Conservation (phyloP, 257 asterid genomes). For the Penstemon eatonii region DNA sequence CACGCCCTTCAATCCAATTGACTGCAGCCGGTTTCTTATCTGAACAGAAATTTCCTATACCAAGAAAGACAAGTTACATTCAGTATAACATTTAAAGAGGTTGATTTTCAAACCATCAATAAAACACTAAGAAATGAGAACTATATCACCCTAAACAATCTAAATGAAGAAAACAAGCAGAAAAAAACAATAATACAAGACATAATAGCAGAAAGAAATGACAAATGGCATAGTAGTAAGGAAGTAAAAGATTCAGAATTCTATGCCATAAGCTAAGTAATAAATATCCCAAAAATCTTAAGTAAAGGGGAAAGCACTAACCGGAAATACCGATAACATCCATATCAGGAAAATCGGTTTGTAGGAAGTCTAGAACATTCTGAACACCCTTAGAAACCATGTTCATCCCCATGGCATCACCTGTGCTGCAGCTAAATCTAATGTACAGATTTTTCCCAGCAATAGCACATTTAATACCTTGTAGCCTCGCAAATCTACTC, state of each 20-base stretch:
- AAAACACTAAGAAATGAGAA: constrained; percentile 2
- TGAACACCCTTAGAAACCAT: constrained; percentile 94
- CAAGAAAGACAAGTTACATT: constrained; percentile 19
- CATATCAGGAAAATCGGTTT: constrained; percentile 78
- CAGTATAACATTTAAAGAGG: background rate
- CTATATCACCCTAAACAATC: constrained; percentile 3
- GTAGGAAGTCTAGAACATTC: constrained; percentile 74
- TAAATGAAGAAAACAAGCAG: background rate
- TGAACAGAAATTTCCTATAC: constrained; percentile 81
- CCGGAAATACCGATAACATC: constrained; percentile 87
- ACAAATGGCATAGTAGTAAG: no score
- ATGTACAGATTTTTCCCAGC: constrained; percentile 82
- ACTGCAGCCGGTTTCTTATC: constrained; percentile 95
- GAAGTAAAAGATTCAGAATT: background rate
- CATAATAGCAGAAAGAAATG: background rate
- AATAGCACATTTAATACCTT: constrained; percentile 55
- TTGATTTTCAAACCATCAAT: background rate
- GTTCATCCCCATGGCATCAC: constrained; percentile 98
- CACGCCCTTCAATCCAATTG: constrained; percentile 95
- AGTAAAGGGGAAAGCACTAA: constrained; percentile 30
- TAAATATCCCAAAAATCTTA: background rate
- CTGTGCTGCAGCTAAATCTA: constrained; percentile 77
- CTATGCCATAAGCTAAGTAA: background rate
- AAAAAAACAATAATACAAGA: constrained; percentile 11
- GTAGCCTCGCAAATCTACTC: constrained; percentile 86